Conservation (phyloP, 2,329 filamentous ascomycete genomes). For the Dothideomycetes sp. region DNA sequence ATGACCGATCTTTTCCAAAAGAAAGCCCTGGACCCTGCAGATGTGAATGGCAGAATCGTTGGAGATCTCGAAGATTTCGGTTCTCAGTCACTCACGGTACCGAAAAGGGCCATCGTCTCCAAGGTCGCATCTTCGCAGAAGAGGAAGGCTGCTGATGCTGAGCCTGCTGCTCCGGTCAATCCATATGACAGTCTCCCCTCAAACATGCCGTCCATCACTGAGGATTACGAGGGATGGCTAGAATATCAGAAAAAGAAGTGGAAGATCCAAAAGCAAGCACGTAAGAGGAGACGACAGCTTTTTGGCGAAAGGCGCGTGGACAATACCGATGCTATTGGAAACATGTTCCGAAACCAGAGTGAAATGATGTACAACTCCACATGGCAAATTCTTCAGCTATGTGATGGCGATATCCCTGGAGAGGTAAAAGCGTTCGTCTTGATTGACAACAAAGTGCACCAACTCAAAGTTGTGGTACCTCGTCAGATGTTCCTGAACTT, state of each 20-base stretch:
- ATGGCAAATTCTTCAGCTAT: constrained; percentile 89
- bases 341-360: constrained; percentile 82
- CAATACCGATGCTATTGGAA: constrained; percentile 53
- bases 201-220: constrained; percentile 71
- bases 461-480: constrained; percentile 78
- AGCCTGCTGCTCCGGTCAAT: constrained; percentile 53
- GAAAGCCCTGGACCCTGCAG: constrained; percentile 62
- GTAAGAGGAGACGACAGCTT: constrained; percentile 74
- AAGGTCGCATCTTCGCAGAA: constrained; percentile 34
- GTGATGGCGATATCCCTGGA: constrained; percentile 72
- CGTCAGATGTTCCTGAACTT: constrained; percentile 87
- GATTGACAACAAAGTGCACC: constrained; percentile 86
- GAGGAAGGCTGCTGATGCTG: constrained; percentile 38
- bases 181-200: constrained; percentile 75
- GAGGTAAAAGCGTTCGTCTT: constrained; percentile 82
- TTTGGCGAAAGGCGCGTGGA: constrained; percentile 74
- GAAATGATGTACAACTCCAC: constrained; percentile 83
- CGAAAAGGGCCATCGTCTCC: constrained; percentile 38
- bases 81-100: constrained; percentile 25
- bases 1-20: constrained; percentile 85
- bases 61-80: constrained; percentile 47
- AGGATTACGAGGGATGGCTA: constrained; percentile 82
- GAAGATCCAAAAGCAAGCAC: constrained; percentile 92
- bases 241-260: constrained; percentile 97
- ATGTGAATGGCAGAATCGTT: constrained; percentile 47